These are phyloP conservation scores for Cladosporium sp. DNA, from an alignment of 2,329 filamentous ascomycete species.

Conservation along the genomic window DNA sequence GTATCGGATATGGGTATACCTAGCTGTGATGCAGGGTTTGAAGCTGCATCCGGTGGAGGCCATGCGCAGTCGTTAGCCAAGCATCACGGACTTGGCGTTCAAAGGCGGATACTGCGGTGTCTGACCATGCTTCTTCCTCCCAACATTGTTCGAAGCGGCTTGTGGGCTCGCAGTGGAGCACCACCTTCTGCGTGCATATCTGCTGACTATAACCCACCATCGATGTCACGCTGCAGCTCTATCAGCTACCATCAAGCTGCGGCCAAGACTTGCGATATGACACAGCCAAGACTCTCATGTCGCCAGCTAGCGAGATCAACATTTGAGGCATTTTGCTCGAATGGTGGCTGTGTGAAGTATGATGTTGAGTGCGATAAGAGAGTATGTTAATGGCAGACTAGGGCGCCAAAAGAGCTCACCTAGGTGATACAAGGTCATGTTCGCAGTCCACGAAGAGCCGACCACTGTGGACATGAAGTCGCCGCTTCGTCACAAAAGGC, in stretches of 20 bases:
- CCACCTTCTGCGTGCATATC: neutral
- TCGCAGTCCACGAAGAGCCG: neutral
- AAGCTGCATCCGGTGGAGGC: neutral
- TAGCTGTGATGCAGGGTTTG: neutral
- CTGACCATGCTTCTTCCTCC: neutral
- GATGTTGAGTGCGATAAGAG: no score
- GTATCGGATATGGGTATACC: neutral
- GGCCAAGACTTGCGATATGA: constrained; percentile 6
- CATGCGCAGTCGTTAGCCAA: neutral
- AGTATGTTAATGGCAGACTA: no score
- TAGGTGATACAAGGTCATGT: no score
- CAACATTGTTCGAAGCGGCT: neutral
- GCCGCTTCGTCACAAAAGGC: neutral
- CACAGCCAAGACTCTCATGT: constrained; percentile 5
- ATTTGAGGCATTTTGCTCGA: neutral
- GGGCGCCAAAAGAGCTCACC: no score
- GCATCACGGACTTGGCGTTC: neutral
- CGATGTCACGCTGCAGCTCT: constrained; percentile 9
- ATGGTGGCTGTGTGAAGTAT: no score
- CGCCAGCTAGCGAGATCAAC: neutral
- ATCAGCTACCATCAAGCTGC: constrained; percentile 4
- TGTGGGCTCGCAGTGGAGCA: neutral
- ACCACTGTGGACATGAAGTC: neutral
- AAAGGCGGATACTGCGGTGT: constrained; percentile 1
- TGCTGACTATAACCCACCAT: neutral